Evolutionary conservation across 768 basidiomycete species (phyloP).

Genomic region (Agrocybe pediades): DNA sequence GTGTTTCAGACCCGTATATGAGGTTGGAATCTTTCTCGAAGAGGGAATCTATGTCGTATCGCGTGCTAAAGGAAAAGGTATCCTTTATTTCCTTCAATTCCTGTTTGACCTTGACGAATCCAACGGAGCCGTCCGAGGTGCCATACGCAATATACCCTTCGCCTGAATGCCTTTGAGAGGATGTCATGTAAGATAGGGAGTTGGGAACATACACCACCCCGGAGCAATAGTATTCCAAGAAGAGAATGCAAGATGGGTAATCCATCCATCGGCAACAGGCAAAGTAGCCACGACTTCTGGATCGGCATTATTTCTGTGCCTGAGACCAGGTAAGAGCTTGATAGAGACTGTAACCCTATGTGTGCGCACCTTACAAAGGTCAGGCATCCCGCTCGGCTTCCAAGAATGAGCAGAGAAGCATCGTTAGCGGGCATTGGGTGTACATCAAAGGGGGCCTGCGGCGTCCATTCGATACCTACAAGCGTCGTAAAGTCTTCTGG

Average conservation of each 20-base stretch:
- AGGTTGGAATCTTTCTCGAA: slow-evolving; percentile 28
- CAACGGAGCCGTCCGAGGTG: slow-evolving; percentile 57
- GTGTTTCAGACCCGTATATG: slow-evolving; percentile 37
- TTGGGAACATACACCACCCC: slow-evolving; percentile 39
- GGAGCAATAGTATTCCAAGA: slow-evolving; percentile 43
- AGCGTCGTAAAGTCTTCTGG: neutral
- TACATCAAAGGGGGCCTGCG: slow-evolving; percentile 56
- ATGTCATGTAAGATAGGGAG: neutral
- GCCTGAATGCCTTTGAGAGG: slow-evolving; percentile 37
- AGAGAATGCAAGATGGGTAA: slow-evolving; percentile 63
- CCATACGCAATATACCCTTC: slow-evolving; percentile 60
- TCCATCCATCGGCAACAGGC: slow-evolving; percentile 57
- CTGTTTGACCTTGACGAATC: slow-evolving; percentile 57
- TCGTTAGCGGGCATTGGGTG: slow-evolving; percentile 51
- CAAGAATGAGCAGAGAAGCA: slow-evolving; percentile 68
- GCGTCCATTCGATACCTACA: slow-evolving; percentile 72
- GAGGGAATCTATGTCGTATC: slow-evolving; percentile 33
- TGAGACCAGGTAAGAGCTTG: neutral
- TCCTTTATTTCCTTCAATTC: slow-evolving; percentile 30
- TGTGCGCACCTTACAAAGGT: slow-evolving; percentile 53
- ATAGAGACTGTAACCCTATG: neutral
- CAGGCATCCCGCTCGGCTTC: slow-evolving; percentile 66
- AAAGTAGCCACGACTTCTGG: slow-evolving; percentile 38
- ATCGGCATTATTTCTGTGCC: slow-evolving; percentile 21
- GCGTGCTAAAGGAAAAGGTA: slow-evolving; percentile 28